A percentile compares a stretch with the other conserved stretches of the same genome.
Conservation (phyloP, 1,139 yeast genomes). For the Blastobotrys elegans region DNA sequence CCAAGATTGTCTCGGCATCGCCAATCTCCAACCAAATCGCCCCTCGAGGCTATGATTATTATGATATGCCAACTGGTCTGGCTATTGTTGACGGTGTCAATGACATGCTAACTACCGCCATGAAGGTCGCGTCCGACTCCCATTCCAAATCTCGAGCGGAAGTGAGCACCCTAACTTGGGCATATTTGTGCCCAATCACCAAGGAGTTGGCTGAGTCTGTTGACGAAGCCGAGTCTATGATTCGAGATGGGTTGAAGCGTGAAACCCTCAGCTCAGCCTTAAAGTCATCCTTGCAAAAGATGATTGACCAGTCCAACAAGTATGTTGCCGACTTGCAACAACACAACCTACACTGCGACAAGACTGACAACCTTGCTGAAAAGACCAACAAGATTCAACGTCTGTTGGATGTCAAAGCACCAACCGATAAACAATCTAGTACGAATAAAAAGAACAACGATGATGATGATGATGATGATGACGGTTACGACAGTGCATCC, state of each 20-base stretch:
- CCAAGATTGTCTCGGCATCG: neutral
- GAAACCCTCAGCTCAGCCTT: neutral
- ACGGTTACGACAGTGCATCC: neutral
- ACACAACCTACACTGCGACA: neutral
- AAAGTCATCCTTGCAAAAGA: neutral
- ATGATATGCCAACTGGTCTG: slow-evolving; percentile 3
- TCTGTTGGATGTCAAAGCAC: neutral
- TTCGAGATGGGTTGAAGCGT: slow-evolving; percentile 3
- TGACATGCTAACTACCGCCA: neutral
- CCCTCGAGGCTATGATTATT: neutral
- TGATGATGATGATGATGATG: neutral
- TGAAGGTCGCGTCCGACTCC: neutral
- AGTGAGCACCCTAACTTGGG: neutral
- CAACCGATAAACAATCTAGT: neutral
- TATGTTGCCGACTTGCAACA: neutral
- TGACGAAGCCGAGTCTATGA: slow-evolving; percentile 1
- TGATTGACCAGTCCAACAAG: neutral
- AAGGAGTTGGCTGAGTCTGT: slow-evolving; percentile 7
- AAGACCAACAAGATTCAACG: neutral
- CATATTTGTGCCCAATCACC: slow-evolving; percentile 9
- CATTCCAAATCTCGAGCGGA: neutral
- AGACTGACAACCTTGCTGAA: neutral
- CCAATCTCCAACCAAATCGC: neutral
- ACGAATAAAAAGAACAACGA: neutral
- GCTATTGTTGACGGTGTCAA: slow-evolving; percentile 1